Evolutionary conservation across 116 monocot genomes (phyloP), one percentile per base, ranked within the genome.

Genomic region (Phalaenopsis hybrid): DNA sequence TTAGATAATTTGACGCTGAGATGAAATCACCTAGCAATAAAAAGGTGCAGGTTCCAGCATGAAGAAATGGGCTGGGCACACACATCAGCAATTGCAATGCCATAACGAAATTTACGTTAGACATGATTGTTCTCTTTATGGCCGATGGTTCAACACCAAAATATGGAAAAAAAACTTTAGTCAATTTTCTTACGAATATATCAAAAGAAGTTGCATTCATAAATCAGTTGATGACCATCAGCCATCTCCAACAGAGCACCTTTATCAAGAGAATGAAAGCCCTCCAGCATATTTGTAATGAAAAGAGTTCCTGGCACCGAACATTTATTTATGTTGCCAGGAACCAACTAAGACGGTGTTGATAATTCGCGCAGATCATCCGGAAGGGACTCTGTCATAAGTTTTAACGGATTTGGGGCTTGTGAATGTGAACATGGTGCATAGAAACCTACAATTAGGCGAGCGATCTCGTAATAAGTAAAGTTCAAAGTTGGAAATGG

Each of bases 281-380:
- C 85, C 79, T 93, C 90, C 87, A 95, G 63, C 57, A 90, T 98
- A 79, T 98, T 98, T 48, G 89, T 95, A 80, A 95, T 98, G 79
- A 90, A 86, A 78, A 98, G 89, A 57, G 79, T 89, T 58, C 95
- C 95, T 6, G 92, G 98, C 84, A 93, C 81, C 12, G 93, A 93
- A 41, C 98, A 98, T 75, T 76, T 91, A 74, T 98, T 98, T 65
- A 93, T 78, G 76, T 93, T 89, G 11, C 92, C 90, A 45, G 49
- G 33, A 50, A 59, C 77, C 31, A 45, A 61, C 45, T 81, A 82
- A 82, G 78, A 58, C 21, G 79, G 57, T 55, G 75, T 44, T 11
- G 82, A 37, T 5, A 44, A 73, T 41, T 82, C 83, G 49, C 50
- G 57, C 23, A 87, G 80, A 63, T 84, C 85, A 31, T 80, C 49